These are phyloP conservation scores for Candida krabiensis DNA, from an alignment of 805 yeast species.

Conservation along the genomic window DNA sequence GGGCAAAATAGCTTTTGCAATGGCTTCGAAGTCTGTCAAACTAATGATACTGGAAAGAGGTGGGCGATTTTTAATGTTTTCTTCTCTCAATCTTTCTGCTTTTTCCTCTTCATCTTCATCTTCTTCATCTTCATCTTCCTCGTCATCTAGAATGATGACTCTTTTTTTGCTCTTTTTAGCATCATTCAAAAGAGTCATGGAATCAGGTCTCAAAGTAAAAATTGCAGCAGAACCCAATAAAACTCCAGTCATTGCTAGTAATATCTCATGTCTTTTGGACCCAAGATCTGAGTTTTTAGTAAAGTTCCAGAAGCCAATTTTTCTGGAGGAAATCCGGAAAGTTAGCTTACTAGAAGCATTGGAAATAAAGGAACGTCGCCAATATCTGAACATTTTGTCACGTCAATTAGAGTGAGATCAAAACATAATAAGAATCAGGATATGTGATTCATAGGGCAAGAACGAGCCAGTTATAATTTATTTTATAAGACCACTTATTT, in stretches of 20 bases:
- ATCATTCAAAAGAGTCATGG: constrained; percentile 15
- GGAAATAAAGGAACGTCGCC: no score
- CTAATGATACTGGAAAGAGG: constrained; percentile 68
- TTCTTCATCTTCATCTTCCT: constrained; percentile 28
- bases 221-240: constrained; percentile 3
- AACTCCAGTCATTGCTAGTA: constrained; percentile 3
- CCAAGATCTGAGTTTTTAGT: no score
- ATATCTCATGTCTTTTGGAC: background rate
- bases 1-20: constrained; percentile 75
- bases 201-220: background rate
- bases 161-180: constrained; percentile 16
- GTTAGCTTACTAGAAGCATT: no score
- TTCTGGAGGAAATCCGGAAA: no score
- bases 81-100: constrained; percentile 41
- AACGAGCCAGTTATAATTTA: no score
- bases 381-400: no score
- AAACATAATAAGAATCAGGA: no score
- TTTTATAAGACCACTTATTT: no score
- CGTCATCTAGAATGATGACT: constrained; percentile 25
- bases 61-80: constrained; percentile 54
- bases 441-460: no score
- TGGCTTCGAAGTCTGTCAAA: constrained; percentile 79
- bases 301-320: no score
- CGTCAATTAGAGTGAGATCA: no score
- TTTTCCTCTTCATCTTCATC: constrained; percentile 27